Evolutionary conservation across 768 basidiomycete genomes (phyloP).

Genomic region (Lactarius sanguifluus): DNA sequence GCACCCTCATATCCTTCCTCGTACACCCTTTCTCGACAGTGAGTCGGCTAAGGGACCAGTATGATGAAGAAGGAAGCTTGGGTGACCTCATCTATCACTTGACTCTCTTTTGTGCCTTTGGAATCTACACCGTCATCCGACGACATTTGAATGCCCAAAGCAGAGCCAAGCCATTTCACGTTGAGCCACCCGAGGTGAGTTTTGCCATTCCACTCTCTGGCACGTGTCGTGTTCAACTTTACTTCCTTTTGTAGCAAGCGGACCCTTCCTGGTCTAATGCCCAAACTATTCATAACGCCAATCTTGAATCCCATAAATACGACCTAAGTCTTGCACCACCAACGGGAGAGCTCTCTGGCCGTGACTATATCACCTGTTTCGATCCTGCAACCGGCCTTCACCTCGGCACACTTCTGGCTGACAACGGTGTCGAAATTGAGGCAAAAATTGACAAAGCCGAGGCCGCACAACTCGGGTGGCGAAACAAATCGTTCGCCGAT

Average conservation of each 20-base stretch:
- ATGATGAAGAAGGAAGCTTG: constrained; percentile 36
- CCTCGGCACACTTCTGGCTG: constrained; percentile 73
- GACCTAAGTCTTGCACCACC: constrained; percentile 55
- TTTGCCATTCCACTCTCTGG: constrained; percentile 10
- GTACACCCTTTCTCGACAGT: constrained; percentile 55
- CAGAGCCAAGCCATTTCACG: constrained; percentile 66
- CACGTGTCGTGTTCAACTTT: not conserved
- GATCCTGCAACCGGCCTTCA: constrained; percentile 90
- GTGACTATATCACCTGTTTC: constrained; percentile 83
- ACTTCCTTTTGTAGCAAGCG: constrained; percentile 28
- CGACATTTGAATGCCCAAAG: constrained; percentile 75
- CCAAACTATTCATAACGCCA: constrained; percentile 53
- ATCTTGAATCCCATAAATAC: constrained; percentile 63
- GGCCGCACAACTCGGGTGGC: constrained; percentile 72
- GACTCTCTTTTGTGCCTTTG: constrained; percentile 68
- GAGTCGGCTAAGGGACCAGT: constrained; percentile 46
- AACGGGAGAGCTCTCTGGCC: constrained; percentile 41
- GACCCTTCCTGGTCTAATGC: constrained; percentile 51
- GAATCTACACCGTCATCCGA: constrained; percentile 76
- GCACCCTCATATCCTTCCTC: constrained; percentile 38
- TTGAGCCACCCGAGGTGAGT: constrained; percentile 59
- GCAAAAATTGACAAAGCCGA: constrained; percentile 67
- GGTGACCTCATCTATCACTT: constrained; percentile 65
- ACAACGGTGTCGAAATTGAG: constrained; percentile 67
- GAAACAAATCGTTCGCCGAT: constrained; percentile 69